Conservation (phyloP, 352 stramenopile species). For the Globisporangium middletonii region DNA sequence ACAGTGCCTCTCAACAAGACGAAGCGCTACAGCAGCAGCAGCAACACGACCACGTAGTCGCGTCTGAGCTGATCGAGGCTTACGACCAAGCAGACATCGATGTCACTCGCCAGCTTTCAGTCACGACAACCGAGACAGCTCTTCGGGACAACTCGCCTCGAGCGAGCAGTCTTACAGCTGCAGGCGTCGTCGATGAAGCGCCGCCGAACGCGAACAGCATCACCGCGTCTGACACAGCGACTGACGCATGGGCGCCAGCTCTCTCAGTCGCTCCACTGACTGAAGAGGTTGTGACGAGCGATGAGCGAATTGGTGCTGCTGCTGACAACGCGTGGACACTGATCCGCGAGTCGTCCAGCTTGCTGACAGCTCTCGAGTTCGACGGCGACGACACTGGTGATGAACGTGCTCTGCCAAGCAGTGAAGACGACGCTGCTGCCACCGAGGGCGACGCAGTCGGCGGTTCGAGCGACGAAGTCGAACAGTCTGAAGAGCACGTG, state of each 20-base stretch:
- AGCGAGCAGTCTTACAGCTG: background rate
- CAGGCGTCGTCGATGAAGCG: background rate
- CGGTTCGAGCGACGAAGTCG: background rate
- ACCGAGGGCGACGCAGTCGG: background rate
- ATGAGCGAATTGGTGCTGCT: background rate
- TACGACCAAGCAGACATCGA: no score
- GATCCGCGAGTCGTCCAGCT: background rate
- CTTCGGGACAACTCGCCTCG: no score
- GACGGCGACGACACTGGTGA: background rate
- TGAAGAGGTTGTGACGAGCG: background rate
- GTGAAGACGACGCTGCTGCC: background rate
- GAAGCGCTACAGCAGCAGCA: no score
- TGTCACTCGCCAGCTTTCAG: background rate
- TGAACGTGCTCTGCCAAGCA: background rate
- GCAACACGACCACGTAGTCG: no score
- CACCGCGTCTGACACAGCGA: no score
- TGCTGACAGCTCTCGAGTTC: background rate
- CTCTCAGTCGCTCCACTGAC: background rate
- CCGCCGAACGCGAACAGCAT: background rate
- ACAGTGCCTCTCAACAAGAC: no score
- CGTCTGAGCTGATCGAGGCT: no score
- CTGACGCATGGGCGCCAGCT: background rate
- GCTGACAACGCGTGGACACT: background rate
- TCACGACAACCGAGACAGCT: background rate
- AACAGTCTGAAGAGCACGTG: background rate